phyloP scores from a whole-genome alignment of 2,329 filamentous ascomycete genomes.

The Ceratocystis cacaofunesta region DNA sequence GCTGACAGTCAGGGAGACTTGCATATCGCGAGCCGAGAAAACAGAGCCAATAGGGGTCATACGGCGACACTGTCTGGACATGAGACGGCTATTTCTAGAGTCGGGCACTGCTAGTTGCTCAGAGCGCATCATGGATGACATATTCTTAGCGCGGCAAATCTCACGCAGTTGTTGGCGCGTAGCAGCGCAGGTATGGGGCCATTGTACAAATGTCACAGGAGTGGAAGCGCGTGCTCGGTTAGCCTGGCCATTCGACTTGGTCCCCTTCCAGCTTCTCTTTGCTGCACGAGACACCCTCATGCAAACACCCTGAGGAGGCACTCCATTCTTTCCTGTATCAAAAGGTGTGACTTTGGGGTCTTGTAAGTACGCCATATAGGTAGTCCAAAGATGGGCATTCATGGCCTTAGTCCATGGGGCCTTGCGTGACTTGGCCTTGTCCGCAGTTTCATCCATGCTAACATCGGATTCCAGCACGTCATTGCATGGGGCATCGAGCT shows the following conservation, averaged over 20 bases:
- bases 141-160: constrained; percentile 43
- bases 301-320: constrained; percentile 51
- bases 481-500: not conserved
- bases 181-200: constrained; percentile 49
- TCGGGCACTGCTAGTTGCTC: constrained; percentile 37
- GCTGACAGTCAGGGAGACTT: constrained; percentile 45
- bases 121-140: constrained; percentile 29
- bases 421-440: constrained; percentile 28
- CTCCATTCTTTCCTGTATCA: constrained; percentile 45
- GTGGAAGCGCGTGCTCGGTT: not conserved
- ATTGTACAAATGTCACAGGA: constrained; percentile 25
- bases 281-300: constrained; percentile 50
- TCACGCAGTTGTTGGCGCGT: constrained; percentile 48
- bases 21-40: constrained; percentile 48
- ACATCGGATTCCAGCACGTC: constrained; percentile 9
- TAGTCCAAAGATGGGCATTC: constrained; percentile 51
- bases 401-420: constrained; percentile 50
- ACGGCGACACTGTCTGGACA: constrained; percentile 34
- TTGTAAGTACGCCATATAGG: constrained; percentile 48
- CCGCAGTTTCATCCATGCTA: constrained; percentile 8
- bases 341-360: constrained; percentile 55
- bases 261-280: constrained; percentile 51
- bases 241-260: constrained; percentile 26
- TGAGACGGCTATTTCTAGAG: constrained; percentile 37
- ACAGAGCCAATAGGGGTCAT: constrained; percentile 34